These are phyloP conservation scores for Nitzschia putrida DNA, from an alignment of 108 stramenopile genomes.

Conservation along the genomic window DNA sequence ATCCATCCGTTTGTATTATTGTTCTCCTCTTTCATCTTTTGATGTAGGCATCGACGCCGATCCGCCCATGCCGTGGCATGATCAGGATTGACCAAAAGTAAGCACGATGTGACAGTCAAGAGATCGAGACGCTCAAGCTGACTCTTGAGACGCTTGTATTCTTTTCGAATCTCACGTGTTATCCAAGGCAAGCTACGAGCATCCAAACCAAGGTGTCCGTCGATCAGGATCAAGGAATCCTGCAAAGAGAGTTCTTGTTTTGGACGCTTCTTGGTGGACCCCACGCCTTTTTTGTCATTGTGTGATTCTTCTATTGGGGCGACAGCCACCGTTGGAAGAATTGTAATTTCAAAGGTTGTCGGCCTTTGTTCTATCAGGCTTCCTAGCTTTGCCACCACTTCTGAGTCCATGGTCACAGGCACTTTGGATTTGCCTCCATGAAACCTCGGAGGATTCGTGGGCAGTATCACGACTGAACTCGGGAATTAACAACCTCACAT, in stretches of 20 bases:
- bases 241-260: slow-evolving; percentile 14
- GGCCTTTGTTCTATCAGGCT: slow-evolving; percentile 12
- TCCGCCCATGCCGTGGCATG: slow-evolving; percentile 61
- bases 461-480: too few species aligned
- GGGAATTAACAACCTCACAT: too few species aligned
- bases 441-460: too few species aligned
- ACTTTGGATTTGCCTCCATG: too few species aligned
- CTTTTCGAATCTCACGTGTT: slow-evolving; percentile 41
- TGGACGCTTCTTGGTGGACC: not conserved
- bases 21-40: not conserved
- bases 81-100: slow-evolving; percentile 55
- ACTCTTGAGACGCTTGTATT: slow-evolving; percentile 22
- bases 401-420: not conserved
- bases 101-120: slow-evolving; percentile 28
- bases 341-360: slow-evolving; percentile 34
- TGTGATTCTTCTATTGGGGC: not conserved
- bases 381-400: slow-evolving; percentile 7
- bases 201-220: slow-evolving; percentile 49
- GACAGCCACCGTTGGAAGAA: slow-evolving; percentile 1
- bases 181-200: slow-evolving; percentile 44
- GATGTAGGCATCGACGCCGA: slow-evolving; percentile 33
- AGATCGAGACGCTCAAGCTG: not conserved
- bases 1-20: slow-evolving; percentile 15
- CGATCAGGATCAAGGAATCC: slow-evolving; percentile 30
- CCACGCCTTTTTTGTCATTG: not conserved